Conservation (phyloP, 164 flowering plant species). For the Macadamia tetraphylla region DNA sequence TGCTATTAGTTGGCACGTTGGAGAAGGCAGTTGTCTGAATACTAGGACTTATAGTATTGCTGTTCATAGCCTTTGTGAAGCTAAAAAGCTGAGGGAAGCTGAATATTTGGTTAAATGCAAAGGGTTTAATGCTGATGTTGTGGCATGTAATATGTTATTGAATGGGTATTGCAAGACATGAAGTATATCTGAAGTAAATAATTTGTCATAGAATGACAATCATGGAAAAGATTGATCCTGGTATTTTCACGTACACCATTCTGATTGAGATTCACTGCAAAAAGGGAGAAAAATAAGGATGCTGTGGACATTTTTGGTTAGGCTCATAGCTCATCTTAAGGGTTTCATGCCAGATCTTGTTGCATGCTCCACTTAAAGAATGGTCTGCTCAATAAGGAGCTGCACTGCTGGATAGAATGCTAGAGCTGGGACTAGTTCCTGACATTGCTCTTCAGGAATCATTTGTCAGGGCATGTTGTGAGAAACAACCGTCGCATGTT, state of each 20-base stretch:
- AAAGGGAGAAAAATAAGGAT: background rate
- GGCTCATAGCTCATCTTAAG: background rate
- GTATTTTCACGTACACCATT: conserved; percentile 1
- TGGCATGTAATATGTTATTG: conserved; percentile 7
- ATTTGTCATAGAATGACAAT: conserved; percentile 1
- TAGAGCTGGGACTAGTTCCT: conserved; percentile 3
- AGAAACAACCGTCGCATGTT: background rate
- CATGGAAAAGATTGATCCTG: conserved; percentile 1
- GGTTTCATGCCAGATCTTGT: background rate
- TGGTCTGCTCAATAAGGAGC: background rate
- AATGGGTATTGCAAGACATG: conserved; percentile 1
- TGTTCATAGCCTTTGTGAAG: conserved; percentile 9
- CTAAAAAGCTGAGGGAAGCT: conserved; percentile 4
- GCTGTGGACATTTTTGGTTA: background rate
- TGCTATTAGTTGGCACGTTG: conserved; percentile 5
- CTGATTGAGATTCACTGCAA: background rate
- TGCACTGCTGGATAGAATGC: conserved; percentile 8
- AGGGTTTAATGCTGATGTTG: conserved; percentile 2
- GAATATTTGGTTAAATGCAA: conserved; percentile 2
- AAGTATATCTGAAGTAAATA: background rate
- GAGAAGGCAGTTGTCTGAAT: conserved; percentile 4
- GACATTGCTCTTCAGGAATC: conserved; percentile 1
- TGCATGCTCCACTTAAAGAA: background rate
- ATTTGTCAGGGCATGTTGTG: conserved; percentile 10
- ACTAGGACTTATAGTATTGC: conserved; percentile 5